phyloP scores from a whole-genome alignment of 805 yeast species.

The Ogataea paraovalis region DNA sequence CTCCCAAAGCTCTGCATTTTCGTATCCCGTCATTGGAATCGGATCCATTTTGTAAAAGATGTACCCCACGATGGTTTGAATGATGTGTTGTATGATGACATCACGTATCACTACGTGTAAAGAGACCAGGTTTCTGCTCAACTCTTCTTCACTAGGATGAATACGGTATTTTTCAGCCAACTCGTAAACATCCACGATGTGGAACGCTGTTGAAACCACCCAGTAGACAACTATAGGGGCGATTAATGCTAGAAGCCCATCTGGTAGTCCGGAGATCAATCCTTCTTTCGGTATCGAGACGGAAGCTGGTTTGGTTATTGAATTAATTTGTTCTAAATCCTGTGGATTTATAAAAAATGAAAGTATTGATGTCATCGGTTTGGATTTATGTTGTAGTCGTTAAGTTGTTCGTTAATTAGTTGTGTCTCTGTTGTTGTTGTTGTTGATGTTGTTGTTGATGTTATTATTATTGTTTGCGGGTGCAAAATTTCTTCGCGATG shows the following conservation, averaged over 20 bases:
- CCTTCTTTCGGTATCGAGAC: conserved; percentile 31
- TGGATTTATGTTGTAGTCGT: background rate
- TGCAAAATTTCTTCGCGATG: too few relatives aligned
- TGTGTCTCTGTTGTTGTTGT: too few relatives aligned
- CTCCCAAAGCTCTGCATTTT: conserved; percentile 44
- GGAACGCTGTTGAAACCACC: conserved; percentile 71
- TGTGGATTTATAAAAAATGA: conserved; percentile 7
- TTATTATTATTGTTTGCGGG: too few relatives aligned
- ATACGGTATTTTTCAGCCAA: conserved; percentile 81
- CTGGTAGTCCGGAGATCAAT: conserved; percentile 61
- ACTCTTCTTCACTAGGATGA: conserved; percentile 87
- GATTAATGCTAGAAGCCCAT: conserved; percentile 64
- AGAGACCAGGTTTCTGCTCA: conserved; percentile 69
- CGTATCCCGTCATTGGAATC: conserved; percentile 48
- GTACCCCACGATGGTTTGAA: conserved; percentile 73
- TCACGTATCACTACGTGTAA: conserved; percentile 68
- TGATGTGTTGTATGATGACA: conserved; percentile 77
- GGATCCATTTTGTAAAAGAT: conserved; percentile 55
- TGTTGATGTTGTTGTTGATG: too few relatives aligned
- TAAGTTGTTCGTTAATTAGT: background rate
- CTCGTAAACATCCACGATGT: conserved; percentile 66
- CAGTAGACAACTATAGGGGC: conserved; percentile 84
- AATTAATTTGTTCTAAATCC: conserved; percentile 23
- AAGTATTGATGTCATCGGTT: background rate
- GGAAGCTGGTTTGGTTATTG: conserved; percentile 26